These are phyloP conservation scores for Helotiales sp. DNA, from an alignment of 2,329 filamentous ascomycete genomes.

Conservation along the genomic window DNA sequence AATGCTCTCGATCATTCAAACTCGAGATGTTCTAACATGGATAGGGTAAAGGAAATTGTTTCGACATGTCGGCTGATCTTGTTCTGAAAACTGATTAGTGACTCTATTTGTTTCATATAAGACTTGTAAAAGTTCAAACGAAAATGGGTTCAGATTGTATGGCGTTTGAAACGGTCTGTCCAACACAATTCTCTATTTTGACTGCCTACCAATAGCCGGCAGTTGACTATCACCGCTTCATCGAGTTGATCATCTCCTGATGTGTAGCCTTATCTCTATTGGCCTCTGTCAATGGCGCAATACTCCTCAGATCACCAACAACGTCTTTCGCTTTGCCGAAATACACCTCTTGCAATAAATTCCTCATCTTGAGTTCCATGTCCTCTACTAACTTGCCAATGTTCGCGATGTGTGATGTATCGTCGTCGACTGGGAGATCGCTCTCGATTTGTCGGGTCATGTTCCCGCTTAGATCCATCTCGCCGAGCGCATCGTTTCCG, in stretches of 20 bases:
- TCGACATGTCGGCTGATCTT: no score
- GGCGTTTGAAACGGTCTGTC: background rate
- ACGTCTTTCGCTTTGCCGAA: constrained; percentile 99
- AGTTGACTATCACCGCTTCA: constrained; percentile 35
- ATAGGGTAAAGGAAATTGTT: no score
- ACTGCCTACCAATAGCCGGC: background rate
- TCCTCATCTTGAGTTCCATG: constrained; percentile 99
- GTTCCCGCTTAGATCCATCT: constrained; percentile 92
- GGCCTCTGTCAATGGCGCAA: constrained; percentile 79
- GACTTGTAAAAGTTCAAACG: no score
- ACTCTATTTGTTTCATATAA: no score
- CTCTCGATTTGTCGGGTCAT: constrained; percentile 97
- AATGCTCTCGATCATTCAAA: no score
- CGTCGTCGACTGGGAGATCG: constrained; percentile 84
- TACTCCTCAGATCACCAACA: constrained; percentile 89
- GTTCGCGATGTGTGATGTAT: constrained; percentile 93
- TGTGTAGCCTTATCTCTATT: constrained; percentile 83
- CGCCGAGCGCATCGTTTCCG: constrained; percentile 66
- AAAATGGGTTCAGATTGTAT: background rate
- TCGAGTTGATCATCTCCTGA: constrained; percentile 76
- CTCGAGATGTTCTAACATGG: no score
- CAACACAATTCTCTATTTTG: background rate
- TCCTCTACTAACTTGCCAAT: constrained; percentile 94
- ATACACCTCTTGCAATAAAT: constrained; percentile 96
- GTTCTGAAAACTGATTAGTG: no score